A percentile compares a stretch with the other conserved stretches of the same genome.
Conservation (phyloP, 768 basidiomycete species). For the Lentinula sp. region DNA sequence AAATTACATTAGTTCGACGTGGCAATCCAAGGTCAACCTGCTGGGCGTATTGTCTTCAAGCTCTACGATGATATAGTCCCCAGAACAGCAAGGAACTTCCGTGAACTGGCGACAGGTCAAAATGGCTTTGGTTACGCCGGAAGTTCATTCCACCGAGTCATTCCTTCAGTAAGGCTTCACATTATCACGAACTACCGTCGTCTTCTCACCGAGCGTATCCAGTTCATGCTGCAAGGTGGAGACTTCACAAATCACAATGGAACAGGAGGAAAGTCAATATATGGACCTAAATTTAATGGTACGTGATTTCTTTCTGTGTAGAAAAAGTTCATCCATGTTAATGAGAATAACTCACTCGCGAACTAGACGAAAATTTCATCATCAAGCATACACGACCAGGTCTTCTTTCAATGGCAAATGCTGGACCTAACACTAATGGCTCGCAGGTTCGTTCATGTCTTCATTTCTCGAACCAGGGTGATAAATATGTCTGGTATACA, state of each 20-base stretch:
- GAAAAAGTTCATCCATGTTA: slow-evolving; percentile 14
- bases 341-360: background rate
- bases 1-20: slow-evolving; percentile 30
- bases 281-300: slow-evolving; percentile 65
- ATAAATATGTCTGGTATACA: slow-evolving; percentile 16
- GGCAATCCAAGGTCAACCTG: slow-evolving; percentile 28
- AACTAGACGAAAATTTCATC: slow-evolving; percentile 77
- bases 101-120: slow-evolving; percentile 76
- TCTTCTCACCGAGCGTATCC: slow-evolving; percentile 43
- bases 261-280: slow-evolving; percentile 79
- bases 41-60: slow-evolving; percentile 73
- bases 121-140: slow-evolving; percentile 71
- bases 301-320: slow-evolving; percentile 16
- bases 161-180: background rate
- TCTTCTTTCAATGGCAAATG: slow-evolving; percentile 76
- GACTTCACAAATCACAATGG: slow-evolving; percentile 71
- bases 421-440: slow-evolving; percentile 79
- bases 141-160: slow-evolving; percentile 14
- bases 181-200: background rate
- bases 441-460: slow-evolving; percentile 29
- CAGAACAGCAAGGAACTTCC: slow-evolving; percentile 77
- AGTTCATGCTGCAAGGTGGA: slow-evolving; percentile 89
- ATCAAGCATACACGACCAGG: slow-evolving; percentile 68
- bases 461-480: too few relatives aligned
- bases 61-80: slow-evolving; percentile 79